A percentile compares a stretch with the other conserved stretches of the same genome.
phyloP scores from a whole-genome alignment of 345 rosid species.

The Eucalyptus tenuipes region DNA sequence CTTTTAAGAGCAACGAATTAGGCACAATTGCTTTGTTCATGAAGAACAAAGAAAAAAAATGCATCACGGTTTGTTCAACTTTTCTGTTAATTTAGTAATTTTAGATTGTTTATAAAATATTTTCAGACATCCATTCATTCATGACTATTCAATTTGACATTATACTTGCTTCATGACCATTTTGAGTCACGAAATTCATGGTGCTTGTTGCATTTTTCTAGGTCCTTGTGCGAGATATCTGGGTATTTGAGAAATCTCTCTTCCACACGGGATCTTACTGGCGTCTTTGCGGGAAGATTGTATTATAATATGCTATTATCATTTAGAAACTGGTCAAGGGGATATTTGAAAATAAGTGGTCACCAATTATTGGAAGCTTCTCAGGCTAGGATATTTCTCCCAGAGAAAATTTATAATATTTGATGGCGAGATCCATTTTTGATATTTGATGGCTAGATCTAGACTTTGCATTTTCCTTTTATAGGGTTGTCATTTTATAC shows the following conservation, averaged over 20 bases:
- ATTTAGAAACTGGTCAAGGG: neutral
- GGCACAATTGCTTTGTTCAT: neutral
- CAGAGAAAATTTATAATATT: neutral
- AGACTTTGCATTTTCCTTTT: neutral
- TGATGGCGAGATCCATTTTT: neutral
- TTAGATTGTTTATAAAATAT: neutral
- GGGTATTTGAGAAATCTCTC: constrained; percentile 97
- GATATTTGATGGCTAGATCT: neutral
- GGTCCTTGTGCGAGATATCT: constrained; percentile 85
- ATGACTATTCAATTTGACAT: neutral
- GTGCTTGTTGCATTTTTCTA: constrained; percentile 2
- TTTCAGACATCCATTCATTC: neutral
- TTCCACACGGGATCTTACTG: constrained; percentile 75
- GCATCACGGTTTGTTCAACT: neutral
- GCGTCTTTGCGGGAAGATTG: constrained; percentile 84
- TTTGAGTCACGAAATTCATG: neutral
- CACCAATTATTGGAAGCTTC: neutral
- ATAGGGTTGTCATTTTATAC: neutral
- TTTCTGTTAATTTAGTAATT: neutral
- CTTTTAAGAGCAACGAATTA: neutral
- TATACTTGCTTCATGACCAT: neutral
- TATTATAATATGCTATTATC: neutral
- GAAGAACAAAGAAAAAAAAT: neutral
- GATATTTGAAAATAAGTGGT: neutral
- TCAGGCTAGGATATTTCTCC: neutral